These are phyloP conservation scores for Hortaea werneckii DNA, from an alignment of 2,329 filamentous ascomycete genomes.

Conservation along the genomic window DNA sequence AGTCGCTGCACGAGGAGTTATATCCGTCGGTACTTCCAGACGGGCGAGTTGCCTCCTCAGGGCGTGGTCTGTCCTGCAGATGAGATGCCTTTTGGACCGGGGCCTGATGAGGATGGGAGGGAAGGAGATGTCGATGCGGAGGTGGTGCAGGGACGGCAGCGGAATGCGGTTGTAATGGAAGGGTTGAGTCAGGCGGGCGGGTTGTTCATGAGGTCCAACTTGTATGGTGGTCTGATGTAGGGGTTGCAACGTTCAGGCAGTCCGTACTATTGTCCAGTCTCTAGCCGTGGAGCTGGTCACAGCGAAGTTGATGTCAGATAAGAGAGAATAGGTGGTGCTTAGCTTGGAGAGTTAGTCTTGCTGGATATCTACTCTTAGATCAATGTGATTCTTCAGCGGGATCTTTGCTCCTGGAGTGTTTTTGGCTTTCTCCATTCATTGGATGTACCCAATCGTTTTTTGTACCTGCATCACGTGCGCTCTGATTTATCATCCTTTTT, in stretches of 20 bases:
- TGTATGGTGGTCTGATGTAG: not conserved
- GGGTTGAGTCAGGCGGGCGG: slow-evolving; percentile 7
- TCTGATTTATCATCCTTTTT: no score
- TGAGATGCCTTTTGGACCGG: slow-evolving; percentile 17
- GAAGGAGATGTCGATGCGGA: not conserved
- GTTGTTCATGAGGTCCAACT: slow-evolving; percentile 1
- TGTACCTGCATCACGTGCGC: no score
- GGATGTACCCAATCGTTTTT: no score
- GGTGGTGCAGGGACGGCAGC: not conserved
- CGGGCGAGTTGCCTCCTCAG: slow-evolving; percentile 19
- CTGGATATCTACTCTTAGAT: no score
- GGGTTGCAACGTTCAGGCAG: not conserved
- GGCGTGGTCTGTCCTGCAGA: slow-evolving; percentile 22
- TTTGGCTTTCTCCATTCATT: no score
- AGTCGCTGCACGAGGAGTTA: slow-evolving; percentile 19
- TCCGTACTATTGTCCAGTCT: no score
- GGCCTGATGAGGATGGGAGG: not conserved
- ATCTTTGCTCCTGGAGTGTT: no score
- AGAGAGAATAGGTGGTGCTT: no score
- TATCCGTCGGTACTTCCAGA: slow-evolving; percentile 24
- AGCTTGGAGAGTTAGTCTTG: no score
- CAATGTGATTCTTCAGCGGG: no score
- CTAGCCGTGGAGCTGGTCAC: no score
- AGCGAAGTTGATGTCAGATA: no score
- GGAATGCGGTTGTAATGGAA: slow-evolving; percentile 1